Evolutionary conservation across 805 yeast species (phyloP), one percentile per base, ranked within the genome.

Genomic region (Wickerhamiella shivajii): DNA sequence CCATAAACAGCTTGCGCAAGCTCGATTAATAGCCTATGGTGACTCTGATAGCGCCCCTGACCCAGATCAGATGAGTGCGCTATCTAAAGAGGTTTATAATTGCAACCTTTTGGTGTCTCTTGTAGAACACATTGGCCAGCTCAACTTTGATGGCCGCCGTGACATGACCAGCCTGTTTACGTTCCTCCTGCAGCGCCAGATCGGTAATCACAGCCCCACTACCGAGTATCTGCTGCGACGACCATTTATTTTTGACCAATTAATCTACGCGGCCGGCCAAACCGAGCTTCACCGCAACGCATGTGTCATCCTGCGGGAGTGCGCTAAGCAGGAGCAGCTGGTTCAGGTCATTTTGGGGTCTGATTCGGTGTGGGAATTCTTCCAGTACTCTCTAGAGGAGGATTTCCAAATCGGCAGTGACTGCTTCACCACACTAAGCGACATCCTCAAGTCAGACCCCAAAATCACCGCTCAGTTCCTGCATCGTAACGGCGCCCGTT

Each of bases 331-430:
- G 50, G 95, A 84, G 53, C 64, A 61, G 29, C 62, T 90, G 36
- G 67, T 78, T 21, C 60, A 65, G 34, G 65, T 67, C 39, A 62
- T 83, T 8, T 50, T 87, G 26, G 56, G 63, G 27, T 73, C 73
- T 42, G 66, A 70, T 13, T 58, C 61, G 16, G 64, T 87, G 42
- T 90, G 97, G 97, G 69, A 71, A 40, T 76, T 73, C 46, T 87
- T 90, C 55, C 71, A 68, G 28, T 81, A 78, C 52, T 79, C 80
- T 24, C 76, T 74, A 44, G 62, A 67, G 24, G 76, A 75, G 4
- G 72, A 77, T 18, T 90, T 90, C 59, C 97, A 90, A 56, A 71
- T 79, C 15, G 83, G 93, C 37, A 80, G 95, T 0, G 95, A 84
- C 51, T 71, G 93, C 1, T 79, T 87, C 55, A 72, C 76, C 34